phyloP scores from a whole-genome alignment of 805 yeast genomes.

The Starmerella tilneyi region DNA sequence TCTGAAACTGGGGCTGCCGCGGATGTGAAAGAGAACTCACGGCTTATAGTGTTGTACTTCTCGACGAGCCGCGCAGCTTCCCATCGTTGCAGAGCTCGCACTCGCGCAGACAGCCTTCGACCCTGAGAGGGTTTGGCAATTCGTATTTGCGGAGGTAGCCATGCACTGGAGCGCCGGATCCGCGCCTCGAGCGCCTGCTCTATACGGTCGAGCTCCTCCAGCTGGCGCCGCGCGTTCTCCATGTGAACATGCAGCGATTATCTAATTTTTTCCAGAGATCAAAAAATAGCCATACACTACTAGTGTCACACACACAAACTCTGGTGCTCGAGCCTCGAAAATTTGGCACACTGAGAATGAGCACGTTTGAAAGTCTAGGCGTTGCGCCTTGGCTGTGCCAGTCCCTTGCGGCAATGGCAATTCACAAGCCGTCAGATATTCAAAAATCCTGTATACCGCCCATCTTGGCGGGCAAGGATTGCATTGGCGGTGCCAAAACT shows the following conservation, averaged over 20 bases:
- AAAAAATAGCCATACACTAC: too few species aligned
- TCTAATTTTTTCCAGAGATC: slow-evolving; percentile 3
- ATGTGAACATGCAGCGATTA: slow-evolving; percentile 8
- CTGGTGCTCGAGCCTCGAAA: neutral
- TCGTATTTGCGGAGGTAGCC: slow-evolving; percentile 15
- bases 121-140: neutral
- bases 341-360: slow-evolving; percentile 17
- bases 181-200: slow-evolving; percentile 58
- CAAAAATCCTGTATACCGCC: slow-evolving; percentile 84
- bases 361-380: slow-evolving; percentile 52
- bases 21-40: neutral
- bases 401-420: slow-evolving; percentile 69
- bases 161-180: slow-evolving; percentile 29
- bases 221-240: slow-evolving; percentile 25
- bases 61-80: slow-evolving; percentile 15
- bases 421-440: slow-evolving; percentile 72
- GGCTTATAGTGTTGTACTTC: neutral
- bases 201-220: slow-evolving; percentile 55
- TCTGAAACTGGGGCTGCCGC: neutral
- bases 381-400: slow-evolving; percentile 80
- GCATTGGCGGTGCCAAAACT: slow-evolving; percentile 97
- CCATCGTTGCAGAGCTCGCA: slow-evolving; percentile 15
- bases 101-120: slow-evolving; percentile 12
- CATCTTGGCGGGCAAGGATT: slow-evolving; percentile 71
- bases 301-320: neutral